Evolutionary conservation across 1,139 yeast species (phyloP), one percentile per base, ranked within the genome.

Genomic region (Yamadazyma epiphylla): DNA sequence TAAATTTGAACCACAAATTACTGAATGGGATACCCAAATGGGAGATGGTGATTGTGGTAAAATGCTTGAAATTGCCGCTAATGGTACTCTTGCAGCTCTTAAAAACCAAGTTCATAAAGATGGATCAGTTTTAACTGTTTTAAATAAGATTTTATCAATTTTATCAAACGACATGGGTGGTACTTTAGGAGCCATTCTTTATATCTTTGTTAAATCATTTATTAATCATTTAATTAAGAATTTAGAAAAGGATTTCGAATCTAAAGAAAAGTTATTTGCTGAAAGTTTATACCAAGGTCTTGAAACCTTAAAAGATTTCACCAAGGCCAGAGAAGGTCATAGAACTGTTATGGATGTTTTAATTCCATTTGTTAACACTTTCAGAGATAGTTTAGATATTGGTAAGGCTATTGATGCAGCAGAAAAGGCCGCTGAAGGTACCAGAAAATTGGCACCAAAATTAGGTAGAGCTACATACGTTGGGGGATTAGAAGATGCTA

Each of bases 11-110:
- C 75, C 75, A 1, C 57, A 61, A 14, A 53, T 70, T 30, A 70
- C 77, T 8, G 62, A 58, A 30, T 70, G 71, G 64, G 76, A 70
- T 40, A 70, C 75, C 8, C 58, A 57, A 30, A 66, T 69, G 55
- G 77, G 77, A 11, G 77, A 70, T 42, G 77, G 77, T 15, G 77
- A 70, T 40, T 70, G 77, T 45, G 77, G 77, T 6, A 64, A 63
- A 33, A 69, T 72, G 23, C 51, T 70, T 25, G 64, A 61, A 34
- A 47, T 60, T 9, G 76, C 74, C 5, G 71, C 70, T 17, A 48
- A 52, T 29, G 65, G 61, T 1, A 50, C 69, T n/a, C 43, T 62
- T 22, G 37, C 43, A 15, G 58, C 55, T 5, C 46, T 70, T 22
- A 55, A 60, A 15, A 43, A 51, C 13, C 57, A 57, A n/a, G 31